Conservation (phyloP, 2,329 filamentous ascomycete genomes). For the Apiospora malaysiana region DNA sequence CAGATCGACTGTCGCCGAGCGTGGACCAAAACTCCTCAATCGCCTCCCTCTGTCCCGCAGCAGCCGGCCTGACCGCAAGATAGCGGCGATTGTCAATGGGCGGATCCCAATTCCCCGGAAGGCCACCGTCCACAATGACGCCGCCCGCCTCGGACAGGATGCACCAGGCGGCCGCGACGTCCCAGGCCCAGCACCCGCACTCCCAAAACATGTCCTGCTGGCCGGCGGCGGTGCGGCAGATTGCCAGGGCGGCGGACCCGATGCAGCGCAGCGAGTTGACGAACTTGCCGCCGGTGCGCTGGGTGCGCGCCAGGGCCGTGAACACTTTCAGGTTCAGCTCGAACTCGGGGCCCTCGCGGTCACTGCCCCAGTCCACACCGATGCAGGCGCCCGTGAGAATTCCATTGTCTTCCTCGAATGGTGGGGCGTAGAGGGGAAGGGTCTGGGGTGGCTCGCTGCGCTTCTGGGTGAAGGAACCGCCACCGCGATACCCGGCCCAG, state of each 20-base stretch:
- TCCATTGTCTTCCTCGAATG: not conserved
- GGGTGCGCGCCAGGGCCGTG: not conserved
- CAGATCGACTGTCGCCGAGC: not conserved
- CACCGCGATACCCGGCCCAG: not conserved
- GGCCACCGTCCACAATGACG: not conserved
- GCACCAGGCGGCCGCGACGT: not conserved
- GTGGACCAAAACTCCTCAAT: not conserved
- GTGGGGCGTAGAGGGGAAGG: not conserved
- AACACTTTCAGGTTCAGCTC: not conserved
- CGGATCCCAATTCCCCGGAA: not conserved
- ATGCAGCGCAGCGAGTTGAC: not conserved
- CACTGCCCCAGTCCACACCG: not conserved
- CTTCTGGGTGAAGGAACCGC: not conserved
- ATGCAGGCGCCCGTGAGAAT: not conserved
- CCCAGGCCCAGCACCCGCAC: not conserved
- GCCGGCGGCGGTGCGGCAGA: not conserved
- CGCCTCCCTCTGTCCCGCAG: not conserved
- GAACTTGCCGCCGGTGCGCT: not conserved
- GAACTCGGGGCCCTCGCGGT: conserved; percentile 3
- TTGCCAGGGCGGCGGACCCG: not conserved
- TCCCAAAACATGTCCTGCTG: conserved; percentile 13
- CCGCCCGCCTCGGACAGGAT: not conserved
- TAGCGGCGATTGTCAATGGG: not conserved
- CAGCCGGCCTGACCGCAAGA: not conserved
- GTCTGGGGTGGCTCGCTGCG: not conserved